A percentile compares a stretch with the other conserved stretches of the same genome.
Conservation (phyloP, 257 asterid species). For the Euphrasia confusa region DNA sequence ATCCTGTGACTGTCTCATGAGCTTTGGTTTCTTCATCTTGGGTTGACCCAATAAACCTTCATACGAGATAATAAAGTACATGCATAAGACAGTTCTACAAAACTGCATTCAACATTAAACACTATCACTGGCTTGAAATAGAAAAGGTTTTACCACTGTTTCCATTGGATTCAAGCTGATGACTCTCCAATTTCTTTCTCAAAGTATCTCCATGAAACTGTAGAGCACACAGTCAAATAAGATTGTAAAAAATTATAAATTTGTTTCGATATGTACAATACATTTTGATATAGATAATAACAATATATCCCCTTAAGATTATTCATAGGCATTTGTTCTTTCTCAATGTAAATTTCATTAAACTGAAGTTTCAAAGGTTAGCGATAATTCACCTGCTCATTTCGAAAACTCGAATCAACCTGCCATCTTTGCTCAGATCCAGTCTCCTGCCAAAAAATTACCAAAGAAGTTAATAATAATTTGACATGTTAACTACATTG, state of each 20-base stretch:
- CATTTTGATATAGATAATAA: conserved; percentile 11
- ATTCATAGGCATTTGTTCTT: not conserved
- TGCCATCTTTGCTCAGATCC: conserved; percentile 72
- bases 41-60: conserved; percentile 81
- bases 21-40: conserved; percentile 69
- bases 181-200: conserved; percentile 62
- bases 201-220: conserved; percentile 61
- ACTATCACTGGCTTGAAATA: conserved; percentile 15
- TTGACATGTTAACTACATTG: conserved; percentile 14
- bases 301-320: not conserved
- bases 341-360: too few relatives aligned
- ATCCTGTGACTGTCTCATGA: conserved; percentile 62
- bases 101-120: conserved; percentile 19
- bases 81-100: conserved; percentile 22
- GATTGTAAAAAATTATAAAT: not conserved
- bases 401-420: conserved; percentile 61
- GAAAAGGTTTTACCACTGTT: conserved; percentile 46
- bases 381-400: conserved; percentile 61
- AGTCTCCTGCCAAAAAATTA: conserved; percentile 45
- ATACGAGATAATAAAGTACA: conserved; percentile 24
- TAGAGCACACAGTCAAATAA: conserved; percentile 6
- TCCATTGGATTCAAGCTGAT: conserved; percentile 68
- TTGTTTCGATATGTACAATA: not conserved
- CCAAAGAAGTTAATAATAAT: conserved; percentile 20
- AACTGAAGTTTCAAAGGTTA: too few relatives aligned